Base-by-base conservation (phyloP, 768 basidiomycete species). In the Phlegmacium glaucopus region DNA sequence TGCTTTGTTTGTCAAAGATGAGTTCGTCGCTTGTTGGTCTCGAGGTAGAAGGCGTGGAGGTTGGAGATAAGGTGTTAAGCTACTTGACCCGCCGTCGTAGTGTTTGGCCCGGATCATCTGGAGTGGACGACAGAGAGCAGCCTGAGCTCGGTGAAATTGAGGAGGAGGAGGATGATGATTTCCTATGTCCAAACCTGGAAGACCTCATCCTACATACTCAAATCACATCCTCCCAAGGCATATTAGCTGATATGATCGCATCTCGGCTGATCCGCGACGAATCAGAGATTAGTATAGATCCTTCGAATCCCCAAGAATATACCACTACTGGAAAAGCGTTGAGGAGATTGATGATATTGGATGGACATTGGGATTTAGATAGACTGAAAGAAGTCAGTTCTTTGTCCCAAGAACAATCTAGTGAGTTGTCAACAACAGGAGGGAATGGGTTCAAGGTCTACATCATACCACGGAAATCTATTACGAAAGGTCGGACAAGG, bases 11-110 rank as follows among this genome's bases (percentile, higher is more conserved):
- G 35, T 55, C 53, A 44, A 49, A 47, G 41, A 56, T 53, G 47
- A 52, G 57, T 12, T 42, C 37, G 13, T 62, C 63, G 15, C 54
- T 68, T 32, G 53, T 53, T 39, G 54, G 51, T 38, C 50, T 68
- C 28, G 59, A 55, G 22, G 49, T 68, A 11, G 52, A 57, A 32
- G 61, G 63, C 9, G 49, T 59, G 17, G 43, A 18, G 10, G 48
- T 66, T 32, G 59, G 58, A 12, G 64, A 66, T 52, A 42, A 43
- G 42, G 36, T 64, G 9, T 35, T 66, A 41, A 47, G 45, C 12
- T 39, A 48, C 28, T 48, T 66, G 22, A 66, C 61, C 30, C 55
- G 45, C 39, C 40, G 34, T 6, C 43, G 39, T 17, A 18, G 41
- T 43, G 17, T 16, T 27, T 30, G 22, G 9, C 27, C 10, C 13